Evolutionary conservation across 768 basidiomycete species (phyloP), one percentile per base, ranked within the genome.

Genomic region (Exidia glandulosa): DNA sequence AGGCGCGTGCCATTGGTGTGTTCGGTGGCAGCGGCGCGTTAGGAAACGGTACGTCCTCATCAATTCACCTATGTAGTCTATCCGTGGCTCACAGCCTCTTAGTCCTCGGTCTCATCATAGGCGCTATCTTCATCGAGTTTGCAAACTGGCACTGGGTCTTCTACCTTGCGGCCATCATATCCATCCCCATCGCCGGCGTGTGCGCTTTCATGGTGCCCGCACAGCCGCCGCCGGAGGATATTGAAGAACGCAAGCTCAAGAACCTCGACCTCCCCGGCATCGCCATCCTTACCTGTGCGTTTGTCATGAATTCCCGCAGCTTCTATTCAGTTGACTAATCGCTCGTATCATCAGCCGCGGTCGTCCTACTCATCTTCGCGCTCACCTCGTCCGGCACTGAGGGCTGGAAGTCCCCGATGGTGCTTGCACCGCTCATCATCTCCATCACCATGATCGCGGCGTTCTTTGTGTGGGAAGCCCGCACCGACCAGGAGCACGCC

Each of bases 391-490:
- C 23, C 36, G 6, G 83, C 9, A 72, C 73, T 19, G 69, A 67
- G 56, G 81, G 82, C 25, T 84, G 83, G 83, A 67, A 65, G 4
- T 67, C 73, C 1, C 73, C 78, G 3, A 62, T 67, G n/a, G 79
- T 82, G 59, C 67, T 83, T 57, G 72, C 69, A 2, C 76, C 79
- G 0, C 69, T 85, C 37, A 66, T 80, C 7, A 63, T 82, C 32
- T 76, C 81, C 4, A 65, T 80, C 59, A 37, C 75, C 7, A 62
- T 79, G 16, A 65, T 70, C 33, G 63, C 69, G 29, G 67, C 59
- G 0, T 85, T 85, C 71, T 79, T 84, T 68, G 69, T 74, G 54
- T 83, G 77, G 75, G 81, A 84, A 63, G 68, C 74, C 13, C 45
- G 63, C 0, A 65, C 80, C 14, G 76, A 76, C 2, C 63, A 66